Evolutionary conservation across 2,329 filamentous ascomycete species (phyloP).

Genomic region (Aureobasidium zeae): DNA sequence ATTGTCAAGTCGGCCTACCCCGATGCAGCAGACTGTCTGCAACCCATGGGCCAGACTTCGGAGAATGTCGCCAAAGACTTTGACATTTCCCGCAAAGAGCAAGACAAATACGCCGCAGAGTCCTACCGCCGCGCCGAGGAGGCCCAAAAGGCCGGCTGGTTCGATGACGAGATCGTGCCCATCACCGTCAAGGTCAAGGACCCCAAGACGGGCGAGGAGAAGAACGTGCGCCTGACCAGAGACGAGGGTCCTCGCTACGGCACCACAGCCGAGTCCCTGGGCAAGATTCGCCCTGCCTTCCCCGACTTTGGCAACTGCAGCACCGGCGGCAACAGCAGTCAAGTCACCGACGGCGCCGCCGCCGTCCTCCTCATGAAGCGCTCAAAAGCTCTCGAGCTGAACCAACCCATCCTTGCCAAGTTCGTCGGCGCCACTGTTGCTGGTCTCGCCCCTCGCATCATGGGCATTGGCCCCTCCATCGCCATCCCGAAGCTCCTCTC

Average conservation of each 20-base stretch:
- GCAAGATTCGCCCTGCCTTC: slow-evolving; percentile 85
- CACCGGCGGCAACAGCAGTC: slow-evolving; percentile 87
- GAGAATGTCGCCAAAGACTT: slow-evolving; percentile 95
- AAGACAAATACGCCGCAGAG: slow-evolving; percentile 81
- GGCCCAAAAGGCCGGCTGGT: slow-evolving; percentile 84
- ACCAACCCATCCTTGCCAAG: slow-evolving; percentile 88
- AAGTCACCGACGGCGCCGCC: slow-evolving; percentile 89
- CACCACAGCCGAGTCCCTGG: slow-evolving; percentile 72
- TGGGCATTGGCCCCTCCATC: slow-evolving; percentile 79
- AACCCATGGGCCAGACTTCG: slow-evolving; percentile 96
- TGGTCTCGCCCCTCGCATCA: slow-evolving; percentile 84
- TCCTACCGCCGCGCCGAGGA: slow-evolving; percentile 78
- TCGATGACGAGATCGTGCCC: slow-evolving; percentile 88
- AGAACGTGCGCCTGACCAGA: slow-evolving; percentile 66
- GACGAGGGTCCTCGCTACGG: slow-evolving; percentile 89
- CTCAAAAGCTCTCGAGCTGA: slow-evolving; percentile 73
- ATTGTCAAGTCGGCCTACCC: slow-evolving; percentile 61
- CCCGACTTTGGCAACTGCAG: slow-evolving; percentile 77
- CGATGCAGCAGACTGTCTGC: slow-evolving; percentile 76
- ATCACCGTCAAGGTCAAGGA: slow-evolving; percentile 76
- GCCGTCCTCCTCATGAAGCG: slow-evolving; percentile 91
- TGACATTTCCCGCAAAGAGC: slow-evolving; percentile 64
- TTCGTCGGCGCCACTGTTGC: slow-evolving; percentile 87
- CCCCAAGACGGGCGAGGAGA: slow-evolving; percentile 67
- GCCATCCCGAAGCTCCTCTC: slow-evolving; percentile 71